Percentiles rank a stretch among this genome's conserved stretches.
Conservation (phyloP, 2,329 filamentous ascomycete genomes). For the Aureobasidium lini region DNA sequence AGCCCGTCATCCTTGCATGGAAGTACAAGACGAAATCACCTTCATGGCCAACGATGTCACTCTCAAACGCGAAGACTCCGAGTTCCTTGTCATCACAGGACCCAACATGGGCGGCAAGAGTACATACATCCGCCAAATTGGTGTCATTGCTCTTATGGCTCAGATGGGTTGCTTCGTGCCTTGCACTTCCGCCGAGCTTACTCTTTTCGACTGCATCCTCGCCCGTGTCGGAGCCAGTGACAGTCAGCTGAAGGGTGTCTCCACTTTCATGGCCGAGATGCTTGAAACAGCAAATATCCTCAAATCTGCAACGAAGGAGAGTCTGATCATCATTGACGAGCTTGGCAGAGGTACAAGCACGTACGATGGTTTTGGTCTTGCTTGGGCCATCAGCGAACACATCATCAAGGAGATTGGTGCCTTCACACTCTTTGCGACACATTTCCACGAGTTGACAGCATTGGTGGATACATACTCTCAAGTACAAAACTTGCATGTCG, state of each 20-base stretch:
- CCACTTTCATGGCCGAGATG: conserved; percentile 99
- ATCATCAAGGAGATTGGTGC: conserved; percentile 93
- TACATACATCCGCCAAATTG: conserved; percentile 95
- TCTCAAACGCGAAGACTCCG: conserved; percentile 67
- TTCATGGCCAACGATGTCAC: conserved; percentile 98
- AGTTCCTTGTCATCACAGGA: conserved; percentile 93
- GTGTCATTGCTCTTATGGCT: conserved; percentile 94
- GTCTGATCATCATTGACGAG: conserved; percentile 97
- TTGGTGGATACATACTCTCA: conserved; percentile 79
- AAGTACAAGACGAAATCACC: conserved; percentile 96
- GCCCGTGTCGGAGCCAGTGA: conserved; percentile 93
- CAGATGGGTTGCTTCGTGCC: conserved; percentile 96
- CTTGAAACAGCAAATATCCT: conserved; percentile 97
- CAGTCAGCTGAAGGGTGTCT: conserved; percentile 94
- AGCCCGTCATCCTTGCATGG: conserved; percentile 93
- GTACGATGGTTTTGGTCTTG: conserved; percentile 97
- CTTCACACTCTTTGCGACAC: conserved; percentile 91
- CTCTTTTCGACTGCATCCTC: conserved; percentile 93
- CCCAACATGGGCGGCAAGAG: conserved; percentile 99
- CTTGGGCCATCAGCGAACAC: conserved; percentile 97
- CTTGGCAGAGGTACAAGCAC: conserved; percentile 93
- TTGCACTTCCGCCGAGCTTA: conserved; percentile 80
- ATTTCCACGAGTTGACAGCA: conserved; percentile 96
- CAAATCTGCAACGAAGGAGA: conserved; percentile 91
- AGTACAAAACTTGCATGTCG: conserved; percentile 89